Base-by-base conservation (phyloP, 345 rosid genomes). In the Salix udensis region DNA sequence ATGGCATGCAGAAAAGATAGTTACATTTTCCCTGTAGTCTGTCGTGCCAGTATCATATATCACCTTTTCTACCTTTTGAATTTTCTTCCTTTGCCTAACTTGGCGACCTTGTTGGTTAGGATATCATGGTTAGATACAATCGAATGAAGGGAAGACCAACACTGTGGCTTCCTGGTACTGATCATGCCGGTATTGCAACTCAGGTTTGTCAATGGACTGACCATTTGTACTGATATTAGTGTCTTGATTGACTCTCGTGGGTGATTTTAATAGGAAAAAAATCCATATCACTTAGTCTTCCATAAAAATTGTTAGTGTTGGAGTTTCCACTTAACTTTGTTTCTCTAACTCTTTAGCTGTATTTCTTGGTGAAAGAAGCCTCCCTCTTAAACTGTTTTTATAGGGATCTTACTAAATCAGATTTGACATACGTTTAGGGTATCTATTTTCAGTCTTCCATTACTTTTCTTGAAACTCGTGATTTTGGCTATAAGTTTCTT, bases 131-230 rank as follows among this genome's bases (percentile, higher is more conserved):
- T 80, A 88, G 98, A 82, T 93, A 90, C 86, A 83, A 88, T 68
- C 88, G 98, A 42, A 95, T 95, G 98, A 95, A 85, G 83, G 98
- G 97, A 73, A 93, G 87, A 80, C 97, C 98, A 75, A 89, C 98
- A 64, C 92, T 95, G 55, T 95, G 98, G 98, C 86, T 95, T 86
- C 98, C 98, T 48, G 97, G 98, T 74, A 90, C 97, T 71, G 97
- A 95, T 86, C 98, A 95, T 89, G 98, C 98, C 73, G 98, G 97
- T 64, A 95, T 93, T 67, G 98, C 98, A 76, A 93, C 98, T 71
- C 97, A 91, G 97, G 98, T 95, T 74, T 26, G 77, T 83, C 67
- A 81, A 68, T 67, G 34, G 64, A 75, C 71, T 58, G 24, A 81
- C 72, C 28, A 60, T 71, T 76, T 52, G 7, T 24, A 68, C 65